A percentile compares a stretch with the other conserved stretches of the same genome.
phyloP scores from a whole-genome alignment of 176 grass and related monocot species.

The Tillandsia leiboldiana region DNA sequence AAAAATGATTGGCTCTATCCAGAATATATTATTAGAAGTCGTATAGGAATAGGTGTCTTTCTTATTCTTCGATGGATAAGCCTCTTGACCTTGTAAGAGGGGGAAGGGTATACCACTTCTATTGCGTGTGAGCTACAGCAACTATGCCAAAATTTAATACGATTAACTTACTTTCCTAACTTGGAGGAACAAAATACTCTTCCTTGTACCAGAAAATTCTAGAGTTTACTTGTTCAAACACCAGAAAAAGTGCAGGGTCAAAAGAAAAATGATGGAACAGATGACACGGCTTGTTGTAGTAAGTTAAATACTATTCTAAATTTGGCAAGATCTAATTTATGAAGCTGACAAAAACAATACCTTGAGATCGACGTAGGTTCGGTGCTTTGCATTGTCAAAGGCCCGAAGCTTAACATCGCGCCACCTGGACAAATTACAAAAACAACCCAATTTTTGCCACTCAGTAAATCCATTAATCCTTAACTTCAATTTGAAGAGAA shows the following conservation, averaged over 20 bases:
- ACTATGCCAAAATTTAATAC: not conserved
- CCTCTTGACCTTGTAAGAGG: constrained; percentile 27
- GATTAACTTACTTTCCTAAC: not conserved
- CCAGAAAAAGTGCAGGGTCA: too few species aligned
- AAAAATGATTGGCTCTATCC: constrained; percentile 26
- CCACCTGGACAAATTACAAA: constrained; percentile 51
- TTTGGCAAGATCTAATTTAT: constrained; percentile 11
- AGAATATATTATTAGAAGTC: constrained; percentile 39
- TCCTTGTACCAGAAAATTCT: not conserved
- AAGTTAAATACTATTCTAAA: constrained; percentile 13
- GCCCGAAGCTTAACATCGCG: constrained; percentile 92
- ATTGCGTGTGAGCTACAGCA: constrained; percentile 36
- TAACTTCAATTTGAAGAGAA: not conserved
- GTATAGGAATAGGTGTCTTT: constrained; percentile 40
- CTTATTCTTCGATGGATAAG: constrained; percentile 32
- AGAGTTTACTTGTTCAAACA: too few species aligned
- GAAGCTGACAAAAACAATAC: constrained; percentile 27
- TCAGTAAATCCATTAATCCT: not conserved
- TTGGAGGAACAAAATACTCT: not conserved
- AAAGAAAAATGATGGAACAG: not conserved
- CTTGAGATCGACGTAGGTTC: constrained; percentile 98
- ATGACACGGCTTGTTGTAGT: constrained; percentile 5
- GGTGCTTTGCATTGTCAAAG: constrained; percentile 91
- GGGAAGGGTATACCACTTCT: constrained; percentile 21
- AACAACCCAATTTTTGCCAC: constrained; percentile 16